Base-by-base conservation (phyloP, 1,139 yeast genomes). In the Blastobotrys elegans region DNA sequence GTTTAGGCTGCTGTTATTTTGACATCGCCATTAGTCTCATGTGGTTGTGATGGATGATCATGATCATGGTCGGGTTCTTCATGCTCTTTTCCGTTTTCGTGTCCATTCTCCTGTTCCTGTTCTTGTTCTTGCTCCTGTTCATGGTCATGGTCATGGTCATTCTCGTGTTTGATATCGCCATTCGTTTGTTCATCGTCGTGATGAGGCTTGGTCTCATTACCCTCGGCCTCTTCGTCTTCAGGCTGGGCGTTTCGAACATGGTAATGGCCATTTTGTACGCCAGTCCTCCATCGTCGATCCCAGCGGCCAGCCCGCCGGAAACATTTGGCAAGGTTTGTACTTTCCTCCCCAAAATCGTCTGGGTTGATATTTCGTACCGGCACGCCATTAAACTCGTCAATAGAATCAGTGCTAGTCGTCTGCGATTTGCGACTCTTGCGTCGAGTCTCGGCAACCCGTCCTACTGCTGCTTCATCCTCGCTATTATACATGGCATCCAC, bases 401-500 rank as follows among this genome's bases (percentile, higher is more conserved):
- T 4, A 21, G 38, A 16, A 22, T 27, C 33, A n/a, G 20, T 26
- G 11, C 41, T 14, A 14, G 32, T 7, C 17, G 22, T 6, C 17
- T 5, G 4, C 6, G 20, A n/a, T n/a, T 22, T 26, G 3, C 30
- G 17, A 6, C 31, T 29, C 32, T 41, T 41, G n/a, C 39, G 30
- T 24, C 39, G 29, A 10, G 22, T 24, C 24, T 41, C 41, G 6
- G 31, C 11, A 10, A 43, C 31, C 16, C 31, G n/a, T 13, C 41
- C 39, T 39, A 41, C 39, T 21, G 43, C 43, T 4, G 44, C 48
- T 27, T 41, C 69, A 17, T 55, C 59, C 36, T 66, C 69, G 6
- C 68, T 64, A 32, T 63, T 54, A 42, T 62, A 63, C 7, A 65
- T 48, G 13, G 69, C 65, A 43, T 66, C 69, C 11, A 59, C 38